These are phyloP conservation scores for Clarireedia monteithiana DNA, from an alignment of 2,329 filamentous ascomycete species.

Conservation along the genomic window DNA sequence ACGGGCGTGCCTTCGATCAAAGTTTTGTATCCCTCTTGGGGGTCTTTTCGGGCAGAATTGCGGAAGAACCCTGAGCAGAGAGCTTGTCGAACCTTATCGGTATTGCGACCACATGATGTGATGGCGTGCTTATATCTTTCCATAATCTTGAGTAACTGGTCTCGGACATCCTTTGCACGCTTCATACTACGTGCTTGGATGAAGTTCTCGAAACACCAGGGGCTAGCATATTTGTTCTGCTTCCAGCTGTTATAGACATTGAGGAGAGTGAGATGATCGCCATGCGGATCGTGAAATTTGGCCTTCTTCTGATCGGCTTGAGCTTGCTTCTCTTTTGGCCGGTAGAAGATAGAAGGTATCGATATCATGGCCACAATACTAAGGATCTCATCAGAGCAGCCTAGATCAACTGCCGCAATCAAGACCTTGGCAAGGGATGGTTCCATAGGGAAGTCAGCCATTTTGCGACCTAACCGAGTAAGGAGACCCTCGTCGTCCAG, in stretches of 20 bases:
- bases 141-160: conserved; percentile 91
- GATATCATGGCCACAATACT: conserved; percentile 91
- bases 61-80: conserved; percentile 94
- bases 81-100: conserved; percentile 77
- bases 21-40: conserved; percentile 95
- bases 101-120: conserved; percentile 79
- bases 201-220: conserved; percentile 97
- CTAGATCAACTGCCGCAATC: conserved; percentile 94
- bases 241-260: conserved; percentile 99
- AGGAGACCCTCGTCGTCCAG: conserved; percentile 94
- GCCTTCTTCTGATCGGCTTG: conserved; percentile 96
- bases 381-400: conserved; percentile 96
- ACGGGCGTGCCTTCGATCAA: conserved; percentile 92
- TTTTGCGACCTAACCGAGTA: conserved; percentile 74
- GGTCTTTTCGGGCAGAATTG: conserved; percentile 89
- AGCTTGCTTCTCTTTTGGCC: conserved; percentile 77
- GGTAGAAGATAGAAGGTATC: conserved; percentile 87
- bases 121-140: conserved; percentile 79
- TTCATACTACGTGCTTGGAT: conserved; percentile 83
- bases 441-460: conserved; percentile 92
- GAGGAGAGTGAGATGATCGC: conserved; percentile 90
- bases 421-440: conserved; percentile 94
- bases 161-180: conserved; percentile 83
- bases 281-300: conserved; percentile 84
- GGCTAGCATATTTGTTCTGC: conserved; percentile 56